Conservation (phyloP, 2,329 filamentous ascomycete genomes). For the Fusarium brevicatenulatum region DNA sequence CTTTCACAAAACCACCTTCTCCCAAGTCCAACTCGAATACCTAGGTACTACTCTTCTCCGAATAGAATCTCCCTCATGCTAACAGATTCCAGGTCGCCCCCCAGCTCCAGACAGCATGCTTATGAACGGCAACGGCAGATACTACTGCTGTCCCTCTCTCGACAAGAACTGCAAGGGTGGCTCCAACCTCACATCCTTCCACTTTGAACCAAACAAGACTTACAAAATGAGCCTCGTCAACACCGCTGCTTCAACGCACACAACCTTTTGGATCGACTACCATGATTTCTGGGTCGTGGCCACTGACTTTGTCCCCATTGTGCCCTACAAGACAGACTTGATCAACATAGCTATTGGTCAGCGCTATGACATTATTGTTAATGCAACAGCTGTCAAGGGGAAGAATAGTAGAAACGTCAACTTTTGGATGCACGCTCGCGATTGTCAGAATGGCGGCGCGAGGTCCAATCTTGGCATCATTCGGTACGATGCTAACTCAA, state of each 20-base stretch:
- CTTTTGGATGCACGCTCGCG: constrained; percentile 6
- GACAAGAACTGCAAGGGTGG: background rate
- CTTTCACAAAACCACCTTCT: background rate
- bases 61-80: accelerated
- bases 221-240: constrained; percentile 7
- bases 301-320: constrained; percentile 5
- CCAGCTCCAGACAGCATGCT: constrained; percentile 2
- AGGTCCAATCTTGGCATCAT: background rate
- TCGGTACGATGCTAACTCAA: background rate
- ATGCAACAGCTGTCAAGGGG: background rate
- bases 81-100: background rate
- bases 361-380: background rate
- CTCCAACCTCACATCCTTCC: background rate
- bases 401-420: background rate
- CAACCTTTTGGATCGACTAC: background rate
- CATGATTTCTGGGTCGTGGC: constrained; percentile 2
- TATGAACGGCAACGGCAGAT: background rate
- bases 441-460: background rate
- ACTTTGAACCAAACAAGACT: background rate
- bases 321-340: background rate
- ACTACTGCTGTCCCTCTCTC: background rate
- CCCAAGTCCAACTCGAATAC: background rate
- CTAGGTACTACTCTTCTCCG: background rate
- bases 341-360: background rate
- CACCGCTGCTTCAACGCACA: background rate